Evolutionary conservation across 768 basidiomycete genomes (phyloP).

Genomic region (Panaeolus cyanescens): DNA sequence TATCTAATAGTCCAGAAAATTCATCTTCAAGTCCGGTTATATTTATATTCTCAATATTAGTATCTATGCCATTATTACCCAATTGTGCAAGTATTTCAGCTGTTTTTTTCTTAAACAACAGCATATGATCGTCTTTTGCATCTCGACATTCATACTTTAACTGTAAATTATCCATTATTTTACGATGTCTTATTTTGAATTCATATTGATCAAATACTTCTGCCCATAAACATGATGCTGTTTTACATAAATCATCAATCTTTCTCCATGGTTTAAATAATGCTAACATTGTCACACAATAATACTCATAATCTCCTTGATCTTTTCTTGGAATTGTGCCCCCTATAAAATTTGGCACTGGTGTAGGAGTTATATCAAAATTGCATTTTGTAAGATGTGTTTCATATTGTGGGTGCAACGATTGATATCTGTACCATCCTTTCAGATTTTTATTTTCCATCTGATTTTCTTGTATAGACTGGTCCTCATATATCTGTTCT

Average conservation of each 20-base stretch:
- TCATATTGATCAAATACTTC: constrained; percentile 16
- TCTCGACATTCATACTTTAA: constrained; percentile 36
- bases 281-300: constrained; percentile 31
- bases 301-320: constrained; percentile 28
- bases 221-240: constrained; percentile 26
- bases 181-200: constrained; percentile 14
- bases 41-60: too few species aligned
- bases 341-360: constrained; percentile 30
- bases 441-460: too few species aligned
- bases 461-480: too few species aligned
- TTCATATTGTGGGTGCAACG: constrained; percentile 20
- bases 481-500: too few species aligned
- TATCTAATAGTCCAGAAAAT: too few species aligned
- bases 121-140: constrained; percentile 31
- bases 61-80: not conserved
- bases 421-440: not conserved
- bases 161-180: constrained; percentile 31
- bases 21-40: too few species aligned
- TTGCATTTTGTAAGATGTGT: constrained; percentile 21
- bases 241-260: too few species aligned
- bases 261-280: constrained; percentile 30
- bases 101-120: constrained; percentile 14
- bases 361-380: not conserved
- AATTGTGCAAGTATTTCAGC: not conserved
- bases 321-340: constrained; percentile 26